A percentile compares a stretch with the other conserved stretches of the same genome.
These are phyloP conservation scores for Cryptococcus sp. DNA, from an alignment of 1,284 basidiomycete genomes.

Conservation along the genomic window DNA sequence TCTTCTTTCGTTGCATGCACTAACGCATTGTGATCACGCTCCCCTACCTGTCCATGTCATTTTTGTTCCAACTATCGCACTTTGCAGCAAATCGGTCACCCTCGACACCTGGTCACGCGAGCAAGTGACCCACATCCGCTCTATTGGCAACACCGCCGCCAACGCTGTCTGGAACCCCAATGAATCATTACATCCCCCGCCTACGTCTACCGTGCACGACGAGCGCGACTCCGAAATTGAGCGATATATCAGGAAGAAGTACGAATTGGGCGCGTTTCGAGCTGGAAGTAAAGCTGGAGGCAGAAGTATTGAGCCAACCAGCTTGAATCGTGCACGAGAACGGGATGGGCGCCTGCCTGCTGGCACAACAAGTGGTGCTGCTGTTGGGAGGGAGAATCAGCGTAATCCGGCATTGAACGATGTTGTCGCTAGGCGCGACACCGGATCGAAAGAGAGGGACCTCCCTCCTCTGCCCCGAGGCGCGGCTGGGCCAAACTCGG, in stretches of 20 bases:
- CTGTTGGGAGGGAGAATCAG: constrained; percentile 18
- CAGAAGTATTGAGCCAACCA: constrained; percentile 23
- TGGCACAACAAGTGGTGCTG: constrained; percentile 1
- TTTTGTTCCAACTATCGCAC: neutral
- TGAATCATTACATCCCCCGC: constrained; percentile 44
- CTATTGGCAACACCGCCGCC: constrained; percentile 44
- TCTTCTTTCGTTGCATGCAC: neutral
- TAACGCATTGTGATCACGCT: neutral
- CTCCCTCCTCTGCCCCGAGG: constrained; percentile 32
- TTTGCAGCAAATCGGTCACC: constrained; percentile 47
- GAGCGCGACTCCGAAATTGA: constrained; percentile 51
- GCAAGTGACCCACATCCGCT: constrained; percentile 42
- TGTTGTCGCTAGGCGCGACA: constrained; percentile 11
- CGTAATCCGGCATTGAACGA: constrained; percentile 41
- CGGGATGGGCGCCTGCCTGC: constrained; percentile 20
- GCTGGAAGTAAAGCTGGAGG: constrained; percentile 4
- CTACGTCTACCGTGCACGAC: constrained; percentile 33
- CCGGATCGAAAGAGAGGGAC: constrained; percentile 24
- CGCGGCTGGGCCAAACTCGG: neutral
- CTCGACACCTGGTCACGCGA: constrained; percentile 53
- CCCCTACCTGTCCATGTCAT: neutral
- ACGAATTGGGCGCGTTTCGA: constrained; percentile 49
- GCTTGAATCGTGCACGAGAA: constrained; percentile 36
- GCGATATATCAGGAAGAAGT: constrained; percentile 50
- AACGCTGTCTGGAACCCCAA: constrained; percentile 51